Base-by-base conservation (phyloP, 1,284 basidiomycete genomes). In the Apiotrichum gracile region DNA sequence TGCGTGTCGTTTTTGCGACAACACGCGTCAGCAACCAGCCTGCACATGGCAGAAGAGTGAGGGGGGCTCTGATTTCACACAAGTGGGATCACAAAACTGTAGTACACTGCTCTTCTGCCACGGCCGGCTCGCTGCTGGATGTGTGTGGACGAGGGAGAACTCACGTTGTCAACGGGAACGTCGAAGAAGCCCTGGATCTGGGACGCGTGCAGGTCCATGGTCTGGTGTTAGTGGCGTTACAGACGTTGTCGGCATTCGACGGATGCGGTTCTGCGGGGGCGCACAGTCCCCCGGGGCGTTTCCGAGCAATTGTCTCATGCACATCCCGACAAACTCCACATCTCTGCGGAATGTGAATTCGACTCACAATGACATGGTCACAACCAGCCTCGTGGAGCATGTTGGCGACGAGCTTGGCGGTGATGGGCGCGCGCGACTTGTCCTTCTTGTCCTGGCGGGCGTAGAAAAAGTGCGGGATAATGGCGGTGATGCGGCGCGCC, bases 101-200 rank as follows among this genome's bases (percentile, higher is more conserved):
- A n/a, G n/a, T n/a, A n/a, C n/a, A n/a, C n/a, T 38, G 37, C 17
- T 17, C n/a, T 38, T 38, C 37, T 38, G 37, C 37, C 37, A 4
- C 13, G 37, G 37, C 37, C n/a, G 14, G 34, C 37, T n/a, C 8
- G 37, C 17, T 38, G n/a, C 37, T 8, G 29, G 29, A 14, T 8
- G 34, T 17, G 34, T 19, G n/a, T 5, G 14, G 33, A 14, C 13
- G 34, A 19, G 7, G n/a, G n/a, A 9, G 17, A n/a, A 84, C 91
- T 82, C 74, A 96, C 92, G 43, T 97, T 97, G 81, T 99, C 94
- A 59, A 98, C 94, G 17, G 96, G 96, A n/a, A 97, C 94, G 75
- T 98, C 94, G 75, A 99, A 99, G 81, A 99, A 99, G 33, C 96
- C 96, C 77, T 99, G 93, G 61, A 97, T 97, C 72, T 96, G 93